Percentiles rank a stretch among this genome's conserved stretches.
Evolutionary conservation across 495 filamentous ascomycete species (phyloP).

Genomic region (Aspergillus ellipticus): DNA sequence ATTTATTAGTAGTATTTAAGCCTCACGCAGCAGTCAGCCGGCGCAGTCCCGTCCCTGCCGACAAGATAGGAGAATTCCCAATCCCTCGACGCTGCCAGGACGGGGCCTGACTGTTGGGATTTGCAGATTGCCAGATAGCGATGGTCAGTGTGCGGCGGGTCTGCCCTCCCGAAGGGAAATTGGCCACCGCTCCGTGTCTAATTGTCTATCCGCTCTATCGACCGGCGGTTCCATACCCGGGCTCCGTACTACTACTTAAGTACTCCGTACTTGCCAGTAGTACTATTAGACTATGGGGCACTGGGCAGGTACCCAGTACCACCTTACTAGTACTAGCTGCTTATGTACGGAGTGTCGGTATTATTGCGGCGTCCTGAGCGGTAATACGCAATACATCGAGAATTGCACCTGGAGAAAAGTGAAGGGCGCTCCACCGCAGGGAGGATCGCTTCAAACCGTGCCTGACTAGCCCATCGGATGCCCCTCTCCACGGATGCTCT

Average conservation of each 20-base stretch:
- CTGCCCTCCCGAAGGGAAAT: slow-evolving; percentile 10
- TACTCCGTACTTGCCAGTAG: no score
- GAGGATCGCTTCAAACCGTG: slow-evolving; percentile 13
- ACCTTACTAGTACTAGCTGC: no score
- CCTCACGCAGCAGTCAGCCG: no score
- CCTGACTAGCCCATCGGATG: slow-evolving; percentile 10
- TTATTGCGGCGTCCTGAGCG: no score
- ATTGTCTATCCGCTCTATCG: not conserved
- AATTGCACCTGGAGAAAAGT: slow-evolving; percentile 6
- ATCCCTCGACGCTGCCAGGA: no score
- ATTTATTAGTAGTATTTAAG: no score
- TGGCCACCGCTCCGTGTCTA: not conserved
- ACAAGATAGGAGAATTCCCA: no score
- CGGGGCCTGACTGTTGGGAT: slow-evolving; percentile 3
- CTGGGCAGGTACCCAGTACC: not conserved
- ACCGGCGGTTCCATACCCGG: not conserved
- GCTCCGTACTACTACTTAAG: not conserved
- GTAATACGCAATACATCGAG: no score
- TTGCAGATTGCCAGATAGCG: slow-evolving; percentile 2
- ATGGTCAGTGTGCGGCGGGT: slow-evolving; percentile 11
- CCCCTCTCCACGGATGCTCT: slow-evolving; percentile 9
- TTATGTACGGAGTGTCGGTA: no score
- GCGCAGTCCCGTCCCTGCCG: no score
- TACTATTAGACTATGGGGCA: no score
- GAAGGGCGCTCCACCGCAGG: slow-evolving; percentile 6